These are phyloP conservation scores for Uronychia binucleata DNA, from an alignment of 73 alveolate species.

Conservation along the genomic window DNA sequence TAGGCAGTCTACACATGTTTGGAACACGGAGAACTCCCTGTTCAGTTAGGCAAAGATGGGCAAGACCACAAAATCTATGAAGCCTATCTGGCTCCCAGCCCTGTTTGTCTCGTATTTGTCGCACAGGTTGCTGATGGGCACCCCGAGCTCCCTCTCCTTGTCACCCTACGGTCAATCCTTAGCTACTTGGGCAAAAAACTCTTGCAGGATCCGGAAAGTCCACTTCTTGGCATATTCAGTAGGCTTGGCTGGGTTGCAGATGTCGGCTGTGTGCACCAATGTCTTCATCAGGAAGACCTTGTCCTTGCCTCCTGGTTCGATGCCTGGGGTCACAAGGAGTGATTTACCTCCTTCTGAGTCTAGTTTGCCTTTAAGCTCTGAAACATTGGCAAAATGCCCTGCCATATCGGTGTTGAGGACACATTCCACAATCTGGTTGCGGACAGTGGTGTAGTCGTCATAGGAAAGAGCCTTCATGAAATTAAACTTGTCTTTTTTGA, in stretches of 20 bases:
- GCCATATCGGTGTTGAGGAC: conserved; percentile 18
- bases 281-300: conserved; percentile 64
- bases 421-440: neutral
- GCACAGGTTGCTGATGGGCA: conserved; percentile 83
- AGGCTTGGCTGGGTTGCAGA: conserved; percentile 69
- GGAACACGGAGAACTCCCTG: neutral
- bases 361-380: neutral
- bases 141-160: conserved; percentile 82
- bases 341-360: neutral
- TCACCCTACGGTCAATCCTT: conserved; percentile 75
- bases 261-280: conserved; percentile 81
- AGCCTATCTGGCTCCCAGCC: conserved; percentile 92
- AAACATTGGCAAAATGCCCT: neutral
- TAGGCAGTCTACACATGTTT: neutral
- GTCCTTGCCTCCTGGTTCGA: conserved; percentile 60
- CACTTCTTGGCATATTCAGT: conserved; percentile 58
- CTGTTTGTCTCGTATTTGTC: conserved; percentile 92
- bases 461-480: neutral
- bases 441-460: neutral
- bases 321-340: neutral
- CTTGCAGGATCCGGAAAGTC: conserved; percentile 61
- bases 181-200: conserved; percentile 57
- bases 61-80: conserved; percentile 86
- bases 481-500: neutral
- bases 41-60: conserved; percentile 57